Percentiles rank a stretch among this genome's conserved stretches.
Conservation (phyloP, 352 stramenopile genomes). For the Globisporangium uncinulatum region DNA sequence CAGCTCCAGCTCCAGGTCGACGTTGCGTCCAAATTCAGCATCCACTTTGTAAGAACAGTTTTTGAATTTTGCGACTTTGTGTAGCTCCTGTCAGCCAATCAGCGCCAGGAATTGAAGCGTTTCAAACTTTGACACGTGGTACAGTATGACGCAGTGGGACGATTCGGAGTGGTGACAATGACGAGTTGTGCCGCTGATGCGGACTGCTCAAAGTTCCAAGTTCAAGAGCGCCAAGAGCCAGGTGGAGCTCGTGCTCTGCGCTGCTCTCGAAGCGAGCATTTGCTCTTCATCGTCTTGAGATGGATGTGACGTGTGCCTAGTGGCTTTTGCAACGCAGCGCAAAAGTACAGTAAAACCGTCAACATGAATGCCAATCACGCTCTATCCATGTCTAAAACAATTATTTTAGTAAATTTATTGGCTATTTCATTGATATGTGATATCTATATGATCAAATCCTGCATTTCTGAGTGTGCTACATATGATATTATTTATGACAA, state of each 20-base stretch:
- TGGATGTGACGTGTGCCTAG: background rate
- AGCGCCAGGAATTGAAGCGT: too few relatives aligned
- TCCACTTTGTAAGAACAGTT: too few relatives aligned
- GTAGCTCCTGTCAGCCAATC: too few relatives aligned
- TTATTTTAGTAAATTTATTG: background rate
- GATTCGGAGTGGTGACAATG: background rate
- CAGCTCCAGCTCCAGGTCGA: too few relatives aligned
- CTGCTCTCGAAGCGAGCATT: background rate
- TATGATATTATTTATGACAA: too few relatives aligned
- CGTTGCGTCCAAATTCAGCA: too few relatives aligned
- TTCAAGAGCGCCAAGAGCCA: too few relatives aligned
- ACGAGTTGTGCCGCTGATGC: too few relatives aligned
- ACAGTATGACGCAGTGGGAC: background rate
- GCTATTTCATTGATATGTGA: background rate
- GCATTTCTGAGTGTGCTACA: too few relatives aligned
- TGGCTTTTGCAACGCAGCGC: background rate
- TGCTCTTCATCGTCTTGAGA: background rate
- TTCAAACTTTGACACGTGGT: slow-evolving; percentile 1
- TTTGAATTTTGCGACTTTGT: too few relatives aligned
- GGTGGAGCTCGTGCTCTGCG: background rate
- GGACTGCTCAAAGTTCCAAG: too few relatives aligned
- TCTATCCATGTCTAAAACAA: background rate
- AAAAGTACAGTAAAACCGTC: too few relatives aligned
- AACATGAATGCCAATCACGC: background rate
- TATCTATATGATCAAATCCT: background rate